These are phyloP conservation scores for Xylaria scruposa DNA, from an alignment of 495 filamentous ascomycete species.

Conservation along the genomic window DNA sequence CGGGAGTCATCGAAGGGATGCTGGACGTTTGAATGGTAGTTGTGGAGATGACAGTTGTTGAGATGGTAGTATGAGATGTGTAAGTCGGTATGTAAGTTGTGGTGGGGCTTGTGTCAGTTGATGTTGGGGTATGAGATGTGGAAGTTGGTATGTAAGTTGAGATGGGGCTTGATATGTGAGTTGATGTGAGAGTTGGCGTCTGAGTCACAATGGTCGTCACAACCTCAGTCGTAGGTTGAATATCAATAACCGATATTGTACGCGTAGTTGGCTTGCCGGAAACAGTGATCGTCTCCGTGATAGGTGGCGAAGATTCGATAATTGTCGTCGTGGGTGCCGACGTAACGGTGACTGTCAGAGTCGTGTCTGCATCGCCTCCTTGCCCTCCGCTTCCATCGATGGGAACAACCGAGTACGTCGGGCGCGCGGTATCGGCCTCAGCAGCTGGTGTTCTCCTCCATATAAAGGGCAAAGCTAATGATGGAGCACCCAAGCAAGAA, in stretches of 20 bases:
- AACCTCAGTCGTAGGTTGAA: constrained; percentile 36
- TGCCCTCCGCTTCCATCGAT: constrained; percentile 40
- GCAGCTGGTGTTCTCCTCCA: constrained; percentile 22
- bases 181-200: constrained; percentile 28
- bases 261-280: constrained; percentile 35
- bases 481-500: constrained; percentile 25
- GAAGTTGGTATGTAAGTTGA: constrained; percentile 18
- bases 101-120: constrained; percentile 20
- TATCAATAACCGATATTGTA: constrained; percentile 39
- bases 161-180: constrained; percentile 5
- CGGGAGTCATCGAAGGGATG: constrained; percentile 18
- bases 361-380: constrained; percentile 28
- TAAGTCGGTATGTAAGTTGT: constrained; percentile 22
- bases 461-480: constrained; percentile 39
- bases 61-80: constrained; percentile 16
- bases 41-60: background rate
- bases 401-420: constrained; percentile 47
- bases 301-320: constrained; percentile 35
- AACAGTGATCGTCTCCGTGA: constrained; percentile 42
- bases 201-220: constrained; percentile 37
- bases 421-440: constrained; percentile 32
- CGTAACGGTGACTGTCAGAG: constrained; percentile 35
- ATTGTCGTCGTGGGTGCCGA: constrained; percentile 37
- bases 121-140: constrained; percentile 18
- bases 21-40: constrained; percentile 16